Evolutionary conservation across 495 filamentous ascomycete genomes (phyloP).

Genomic region (Friedmanniomyces simplex): DNA sequence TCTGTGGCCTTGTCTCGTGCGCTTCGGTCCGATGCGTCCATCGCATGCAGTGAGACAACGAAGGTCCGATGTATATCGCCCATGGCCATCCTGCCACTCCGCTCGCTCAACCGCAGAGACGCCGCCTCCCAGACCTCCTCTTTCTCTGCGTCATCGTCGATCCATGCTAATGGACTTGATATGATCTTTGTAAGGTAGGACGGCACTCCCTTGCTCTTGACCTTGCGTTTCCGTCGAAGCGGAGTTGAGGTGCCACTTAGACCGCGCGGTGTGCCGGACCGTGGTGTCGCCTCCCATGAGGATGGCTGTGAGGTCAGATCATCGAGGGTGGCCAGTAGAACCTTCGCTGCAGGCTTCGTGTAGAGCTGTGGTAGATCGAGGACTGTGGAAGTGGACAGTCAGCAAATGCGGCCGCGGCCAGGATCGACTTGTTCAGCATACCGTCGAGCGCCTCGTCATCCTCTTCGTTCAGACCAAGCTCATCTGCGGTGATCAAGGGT

Average conservation of each 20-base stretch:
- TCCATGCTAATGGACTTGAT: slow-evolving; percentile 62
- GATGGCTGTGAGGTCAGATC: slow-evolving; percentile 31
- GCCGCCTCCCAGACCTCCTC: slow-evolving; percentile 75
- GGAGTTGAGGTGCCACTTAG: background rate
- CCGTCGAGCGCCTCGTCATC: slow-evolving; percentile 6
- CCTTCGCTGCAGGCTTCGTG: slow-evolving; percentile 32
- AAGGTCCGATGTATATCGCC: slow-evolving; percentile 67
- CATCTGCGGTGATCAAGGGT: background rate
- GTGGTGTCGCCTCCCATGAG: slow-evolving; percentile 32
- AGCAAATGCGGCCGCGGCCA: background rate
- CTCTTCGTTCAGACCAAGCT: background rate
- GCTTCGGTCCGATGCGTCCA: slow-evolving; percentile 15
- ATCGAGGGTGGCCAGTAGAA: slow-evolving; percentile 30
- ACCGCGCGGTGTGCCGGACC: background rate
- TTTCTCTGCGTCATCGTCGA: slow-evolving; percentile 55
- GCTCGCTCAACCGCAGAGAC: slow-evolving; percentile 64
- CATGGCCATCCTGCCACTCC: slow-evolving; percentile 77
- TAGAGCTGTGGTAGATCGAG: slow-evolving; percentile 41
- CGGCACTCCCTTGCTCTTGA: slow-evolving; percentile 31
- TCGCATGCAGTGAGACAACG: slow-evolving; percentile 41
- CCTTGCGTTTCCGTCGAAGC: slow-evolving; percentile 8
- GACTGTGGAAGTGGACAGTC: slow-evolving; percentile 23
- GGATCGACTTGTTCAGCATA: background rate
- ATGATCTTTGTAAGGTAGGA: slow-evolving; percentile 68
- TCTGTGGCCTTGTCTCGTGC: background rate